These are phyloP conservation scores for Moricandia arvensis DNA, from an alignment of 345 rosid genomes.

Conservation along the genomic window DNA sequence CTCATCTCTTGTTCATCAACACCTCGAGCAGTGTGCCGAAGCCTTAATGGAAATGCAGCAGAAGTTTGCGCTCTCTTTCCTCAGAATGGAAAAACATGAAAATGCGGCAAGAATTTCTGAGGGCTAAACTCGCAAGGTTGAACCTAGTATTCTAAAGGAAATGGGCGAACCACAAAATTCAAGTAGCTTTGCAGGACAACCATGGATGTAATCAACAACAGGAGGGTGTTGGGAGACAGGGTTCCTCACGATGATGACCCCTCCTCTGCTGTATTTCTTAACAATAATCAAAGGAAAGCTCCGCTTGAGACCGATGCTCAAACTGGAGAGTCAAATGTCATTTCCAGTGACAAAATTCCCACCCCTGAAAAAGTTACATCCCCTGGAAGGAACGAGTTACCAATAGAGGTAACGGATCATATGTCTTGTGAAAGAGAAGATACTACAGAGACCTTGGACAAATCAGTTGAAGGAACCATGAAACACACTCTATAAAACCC, in stretches of 20 bases:
- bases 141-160: constrained; percentile 38
- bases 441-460: constrained; percentile 40
- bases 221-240: neutral
- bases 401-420: constrained; percentile 37
- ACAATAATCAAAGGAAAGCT: constrained; percentile 27
- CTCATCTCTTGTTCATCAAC: constrained; percentile 77
- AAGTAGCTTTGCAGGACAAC: neutral
- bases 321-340: constrained; percentile 33
- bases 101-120: constrained; percentile 64
- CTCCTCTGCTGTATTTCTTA: constrained; percentile 33
- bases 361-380: constrained; percentile 42
- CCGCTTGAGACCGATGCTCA: constrained; percentile 31
- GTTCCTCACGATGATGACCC: constrained; percentile 30
- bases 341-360: constrained; percentile 31
- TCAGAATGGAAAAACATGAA: constrained; percentile 69
- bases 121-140: constrained; percentile 55
- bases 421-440: constrained; percentile 38
- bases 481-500: constrained; percentile 13
- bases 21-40: constrained; percentile 89
- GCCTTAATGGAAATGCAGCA: constrained; percentile 74
- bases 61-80: constrained; percentile 67
- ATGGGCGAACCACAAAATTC: constrained; percentile 37
- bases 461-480: constrained; percentile 32
- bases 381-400: constrained; percentile 33
- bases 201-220: neutral